Evolutionary conservation across 2,329 filamentous ascomycete genomes (phyloP).

Genomic region (Apiospora kogelbergensis): DNA sequence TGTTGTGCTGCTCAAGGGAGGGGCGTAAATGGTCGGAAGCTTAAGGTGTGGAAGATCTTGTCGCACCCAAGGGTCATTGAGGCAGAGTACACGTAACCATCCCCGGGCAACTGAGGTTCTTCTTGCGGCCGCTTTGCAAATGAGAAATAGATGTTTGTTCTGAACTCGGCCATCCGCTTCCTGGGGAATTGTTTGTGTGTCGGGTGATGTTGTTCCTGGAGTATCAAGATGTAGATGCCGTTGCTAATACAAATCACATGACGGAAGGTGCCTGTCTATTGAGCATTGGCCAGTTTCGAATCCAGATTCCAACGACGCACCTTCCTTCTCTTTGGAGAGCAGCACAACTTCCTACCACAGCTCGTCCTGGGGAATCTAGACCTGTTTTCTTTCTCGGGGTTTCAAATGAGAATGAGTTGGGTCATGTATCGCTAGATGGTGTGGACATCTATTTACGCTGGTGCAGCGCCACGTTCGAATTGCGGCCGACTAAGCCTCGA

Average conservation of each 20-base stretch:
- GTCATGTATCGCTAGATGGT: background rate
- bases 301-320: background rate
- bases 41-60: background rate
- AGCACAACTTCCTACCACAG: background rate
- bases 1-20: background rate
- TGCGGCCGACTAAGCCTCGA: background rate
- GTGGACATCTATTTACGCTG: background rate
- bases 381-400: background rate
- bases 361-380: too few relatives aligned
- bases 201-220: background rate
- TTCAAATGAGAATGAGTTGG: background rate
- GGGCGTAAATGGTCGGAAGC: background rate
- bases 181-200: background rate
- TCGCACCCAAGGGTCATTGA: background rate
- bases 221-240: background rate
- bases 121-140: background rate
- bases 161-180: background rate
- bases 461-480: background rate
- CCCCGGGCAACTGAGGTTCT: background rate
- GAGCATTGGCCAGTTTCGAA: background rate
- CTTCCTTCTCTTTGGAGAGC: background rate
- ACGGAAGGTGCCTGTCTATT: background rate
- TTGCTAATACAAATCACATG: background rate
- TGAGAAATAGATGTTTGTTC: background rate
- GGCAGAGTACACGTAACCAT: background rate